Base-by-base conservation (phyloP, 2,329 filamentous ascomycete species). In the Emergomyces pasteurianus region DNA sequence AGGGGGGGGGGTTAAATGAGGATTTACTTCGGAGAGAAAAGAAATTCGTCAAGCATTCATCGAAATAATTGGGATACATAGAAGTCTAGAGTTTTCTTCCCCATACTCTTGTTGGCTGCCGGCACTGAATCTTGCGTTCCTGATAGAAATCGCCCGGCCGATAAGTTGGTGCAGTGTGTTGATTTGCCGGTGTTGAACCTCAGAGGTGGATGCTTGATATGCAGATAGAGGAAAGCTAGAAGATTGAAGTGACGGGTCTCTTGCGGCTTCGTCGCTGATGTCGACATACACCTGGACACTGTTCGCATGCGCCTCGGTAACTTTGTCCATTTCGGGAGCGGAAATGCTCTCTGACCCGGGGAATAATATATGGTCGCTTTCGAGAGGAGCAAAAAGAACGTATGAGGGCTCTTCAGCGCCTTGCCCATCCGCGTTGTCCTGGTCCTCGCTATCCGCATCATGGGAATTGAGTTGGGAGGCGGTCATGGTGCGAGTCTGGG, bases 351-450 rank as follows among this genome's bases (percentile, higher is more conserved):
- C 52, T 16, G 28, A 23, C 6, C 43, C 57, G n/a, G 58, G 58
- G n/a, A 50, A 60, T 43, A 60, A 21, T 10, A 66, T 53, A 59
- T 66, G 65, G 21, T 63, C 61, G 53, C 58, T 60, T 59, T 66
- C 65, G 16, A 68, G 60, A 16, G 70, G 65, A 21, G 69, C 71
- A 61, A 72, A 72, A n/a, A 72, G 59, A 9, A 60, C 66, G 42
- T 70, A 63, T 2, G 66, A 65, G 21, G 65, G 40, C 60, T 46
- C 36, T 58, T 54, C 23, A 54, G 46, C 9, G 23, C 34, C 21
- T 60, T 54, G 26, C 14, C 34, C 43, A 18, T 57, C 23, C 55
- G 53, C 36, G 31, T 62, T 60, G 28, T n/a, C 61, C 7, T 65
- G 55, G 36, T 62, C 60, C n/a, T 64, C 63, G 42, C 62, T 60